A percentile compares a stretch with the other conserved stretches of the same genome.
phyloP scores from a whole-genome alignment of 495 filamentous ascomycete species.

The Penicillium pulvis region DNA sequence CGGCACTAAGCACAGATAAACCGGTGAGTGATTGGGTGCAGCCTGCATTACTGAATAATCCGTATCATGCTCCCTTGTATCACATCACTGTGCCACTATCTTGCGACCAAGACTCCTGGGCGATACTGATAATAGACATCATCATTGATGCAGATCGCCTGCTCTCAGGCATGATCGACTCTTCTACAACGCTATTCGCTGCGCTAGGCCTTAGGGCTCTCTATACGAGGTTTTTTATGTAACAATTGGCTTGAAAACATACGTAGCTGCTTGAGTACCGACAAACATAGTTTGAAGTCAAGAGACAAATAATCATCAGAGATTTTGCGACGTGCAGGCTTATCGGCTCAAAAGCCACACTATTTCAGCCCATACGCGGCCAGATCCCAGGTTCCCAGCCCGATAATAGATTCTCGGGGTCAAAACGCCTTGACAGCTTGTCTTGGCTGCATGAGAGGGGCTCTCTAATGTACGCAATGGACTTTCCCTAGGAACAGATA shows the following conservation, averaged over 20 bases:
- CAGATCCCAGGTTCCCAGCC: background rate
- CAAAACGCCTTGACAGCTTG: background rate
- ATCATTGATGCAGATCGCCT: background rate
- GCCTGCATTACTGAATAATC: background rate
- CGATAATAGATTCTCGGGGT: background rate
- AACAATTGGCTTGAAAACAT: background rate
- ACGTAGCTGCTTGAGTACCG: too few relatives aligned
- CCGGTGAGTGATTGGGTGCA: background rate
- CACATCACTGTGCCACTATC: constrained; percentile 1
- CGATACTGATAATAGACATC: background rate
- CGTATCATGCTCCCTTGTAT: background rate
- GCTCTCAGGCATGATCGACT: background rate
- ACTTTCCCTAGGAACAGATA: background rate
- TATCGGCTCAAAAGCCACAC: constrained; percentile 4
- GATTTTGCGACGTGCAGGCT: background rate
- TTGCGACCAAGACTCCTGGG: background rate
- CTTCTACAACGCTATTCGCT: background rate
- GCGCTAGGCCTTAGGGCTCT: background rate
- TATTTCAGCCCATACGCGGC: background rate
- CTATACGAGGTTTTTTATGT: background rate
- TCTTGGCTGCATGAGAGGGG: constrained; percentile 4
- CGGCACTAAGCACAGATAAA: background rate
- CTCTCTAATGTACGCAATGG: background rate
- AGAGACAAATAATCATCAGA: background rate
- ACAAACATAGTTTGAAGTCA: too few relatives aligned